Evolutionary conservation across 179 eudicot genomes (phyloP), one percentile per base, ranked within the genome.

Genomic region (Kewa caespitosa): DNA sequence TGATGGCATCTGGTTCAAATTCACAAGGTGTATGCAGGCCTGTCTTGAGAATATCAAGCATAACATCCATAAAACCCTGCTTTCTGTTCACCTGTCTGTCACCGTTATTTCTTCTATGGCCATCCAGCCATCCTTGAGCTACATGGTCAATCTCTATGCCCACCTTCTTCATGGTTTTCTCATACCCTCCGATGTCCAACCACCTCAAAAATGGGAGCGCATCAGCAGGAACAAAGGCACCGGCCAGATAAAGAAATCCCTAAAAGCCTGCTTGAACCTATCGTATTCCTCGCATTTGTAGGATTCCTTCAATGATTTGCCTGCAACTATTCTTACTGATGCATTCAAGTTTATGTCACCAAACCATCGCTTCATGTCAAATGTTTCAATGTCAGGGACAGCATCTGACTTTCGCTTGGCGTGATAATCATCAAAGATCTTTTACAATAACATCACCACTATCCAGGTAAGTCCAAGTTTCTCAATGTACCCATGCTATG

Each of bases 101-200:
- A 13, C 52, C 38, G 43, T 57, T 67, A 43, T 25, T 76, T 31
- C 48, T 67, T 31, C 38, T 70, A 54, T 82, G 87, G 54, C 74
- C 78, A n/a, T 79, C 76, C 31, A 85, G 69, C 83, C 83, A 82
- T 4, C n/a, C 46, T 32, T 46, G 50, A 30, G 74, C 28, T 3
- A 80, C 3, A 17, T 4, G 0, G 48, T 84, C 84, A 14, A 81
- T 15, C 30, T 66, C 79, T 30, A 67, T 60, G 0, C 34, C 75
- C 1, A 30, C 57, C 54, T 69, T 43, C 39, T 75, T 78, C 73
- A 84, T 81, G 27, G 55, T 46, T 65, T 72, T 78, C 54, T 75
- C 80, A 7, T 67, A 52, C 4, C 82, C 80, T n/a, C 84, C 80
- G 12, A 81, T 72, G 54, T 81, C 78, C 27, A 81, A 63, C 74